Evolutionary conservation across 108 stramenopile species (phyloP).

Genomic region (Cyclotella distinguenda): DNA sequence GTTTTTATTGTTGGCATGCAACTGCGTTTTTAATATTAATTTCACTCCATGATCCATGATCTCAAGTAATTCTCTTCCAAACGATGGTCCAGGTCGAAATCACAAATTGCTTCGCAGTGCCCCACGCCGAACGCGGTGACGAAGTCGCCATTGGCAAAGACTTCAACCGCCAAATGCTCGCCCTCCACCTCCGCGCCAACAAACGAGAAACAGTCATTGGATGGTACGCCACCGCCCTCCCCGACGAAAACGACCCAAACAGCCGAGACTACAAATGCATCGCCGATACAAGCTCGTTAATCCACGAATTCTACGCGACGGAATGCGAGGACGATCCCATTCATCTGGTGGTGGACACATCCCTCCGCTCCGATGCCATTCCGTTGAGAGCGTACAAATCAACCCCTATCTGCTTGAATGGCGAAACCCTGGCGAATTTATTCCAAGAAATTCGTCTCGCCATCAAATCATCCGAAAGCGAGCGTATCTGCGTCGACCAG

Average conservation of each 20-base stretch:
- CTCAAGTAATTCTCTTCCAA: no score
- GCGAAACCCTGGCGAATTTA: slow-evolving; percentile 84
- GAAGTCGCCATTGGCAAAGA: slow-evolving; percentile 97
- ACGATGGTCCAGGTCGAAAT: slow-evolving; percentile 91
- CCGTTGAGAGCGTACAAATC: slow-evolving; percentile 76
- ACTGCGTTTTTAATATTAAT: no score
- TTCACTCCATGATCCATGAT: no score
- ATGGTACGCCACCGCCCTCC: slow-evolving; percentile 91
- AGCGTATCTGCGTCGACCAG: slow-evolving; percentile 86
- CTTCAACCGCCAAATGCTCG: slow-evolving; percentile 89
- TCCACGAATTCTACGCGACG: slow-evolving; percentile 95
- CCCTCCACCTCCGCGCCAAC: slow-evolving; percentile 76
- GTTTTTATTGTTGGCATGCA: no score
- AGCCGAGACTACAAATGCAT: slow-evolving; percentile 51
- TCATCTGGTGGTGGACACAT: slow-evolving; percentile 88
- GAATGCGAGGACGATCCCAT: slow-evolving; percentile 91
- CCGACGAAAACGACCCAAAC: slow-evolving; percentile 35
- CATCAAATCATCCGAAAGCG: slow-evolving; percentile 75
- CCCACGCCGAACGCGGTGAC: slow-evolving; percentile 87
- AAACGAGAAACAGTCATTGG: slow-evolving; percentile 92
- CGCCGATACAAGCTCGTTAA: slow-evolving; percentile 89
- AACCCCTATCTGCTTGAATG: slow-evolving; percentile 72
- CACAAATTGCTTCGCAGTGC: slow-evolving; percentile 95
- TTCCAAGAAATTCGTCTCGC: slow-evolving; percentile 87
- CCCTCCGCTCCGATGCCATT: slow-evolving; percentile 68